phyloP scores from a whole-genome alignment of 1,139 yeast species.

The Lodderomyces pseudojiufengensis region DNA sequence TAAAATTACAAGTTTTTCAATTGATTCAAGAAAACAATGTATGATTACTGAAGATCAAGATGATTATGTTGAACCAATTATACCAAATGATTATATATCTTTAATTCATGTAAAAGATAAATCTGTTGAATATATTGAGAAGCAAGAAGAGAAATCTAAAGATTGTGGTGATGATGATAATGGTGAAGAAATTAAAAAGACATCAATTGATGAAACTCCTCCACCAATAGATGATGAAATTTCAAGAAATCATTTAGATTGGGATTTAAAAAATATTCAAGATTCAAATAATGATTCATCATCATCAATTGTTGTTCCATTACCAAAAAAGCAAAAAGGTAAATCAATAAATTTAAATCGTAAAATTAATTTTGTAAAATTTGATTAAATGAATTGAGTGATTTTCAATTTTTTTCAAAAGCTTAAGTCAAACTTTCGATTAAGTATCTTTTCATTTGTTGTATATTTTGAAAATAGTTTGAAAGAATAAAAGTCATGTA shows the following conservation, averaged over 20 bases:
- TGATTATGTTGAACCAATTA: constrained; percentile 19
- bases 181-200: neutral
- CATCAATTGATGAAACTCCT: constrained; percentile 1
- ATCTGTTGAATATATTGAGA: constrained; percentile 17
- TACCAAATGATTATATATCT: constrained; percentile 17
- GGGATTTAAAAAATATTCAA: neutral
- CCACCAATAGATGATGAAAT: neutral
- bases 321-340: constrained; percentile 5
- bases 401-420: too few species aligned
- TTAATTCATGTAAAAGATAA: constrained; percentile 15
- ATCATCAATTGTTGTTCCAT: neutral
- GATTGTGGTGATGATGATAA: constrained; percentile 1
- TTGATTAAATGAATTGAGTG: too few species aligned
- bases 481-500: too few species aligned
- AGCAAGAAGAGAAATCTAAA: neutral
- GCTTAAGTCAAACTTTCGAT: too few species aligned
- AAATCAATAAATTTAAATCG: constrained; percentile 7
- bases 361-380: neutral
- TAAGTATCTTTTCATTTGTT: too few species aligned
- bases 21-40: constrained; percentile 20
- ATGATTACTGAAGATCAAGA: constrained; percentile 26
- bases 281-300: neutral
- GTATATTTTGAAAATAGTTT: too few species aligned
- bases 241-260: constrained; percentile 1
- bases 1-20: constrained; percentile 23